These are phyloP conservation scores for Rutstroemia sp. DNA, from an alignment of 2,329 filamentous ascomycete genomes.

Conservation along the genomic window DNA sequence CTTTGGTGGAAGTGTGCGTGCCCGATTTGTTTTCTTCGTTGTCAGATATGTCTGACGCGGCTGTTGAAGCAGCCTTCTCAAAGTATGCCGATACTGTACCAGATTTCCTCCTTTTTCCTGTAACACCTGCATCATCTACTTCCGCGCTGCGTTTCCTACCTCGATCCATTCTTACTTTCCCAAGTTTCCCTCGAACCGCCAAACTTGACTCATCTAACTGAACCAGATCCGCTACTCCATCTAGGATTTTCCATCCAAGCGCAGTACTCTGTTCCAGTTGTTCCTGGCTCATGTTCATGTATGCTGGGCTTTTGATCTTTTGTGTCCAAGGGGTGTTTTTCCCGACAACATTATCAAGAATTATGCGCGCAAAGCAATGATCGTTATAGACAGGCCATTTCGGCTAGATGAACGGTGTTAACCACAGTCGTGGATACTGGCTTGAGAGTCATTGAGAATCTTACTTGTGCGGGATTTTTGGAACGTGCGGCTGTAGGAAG, in stretches of 20 bases:
- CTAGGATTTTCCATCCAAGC: slow-evolving; percentile 32
- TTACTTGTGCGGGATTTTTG: not conserved
- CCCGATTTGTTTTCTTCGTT: not conserved
- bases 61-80: not conserved
- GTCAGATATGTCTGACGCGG: not conserved
- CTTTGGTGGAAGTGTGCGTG: not conserved
- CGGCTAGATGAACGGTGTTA: slow-evolving; percentile 20
- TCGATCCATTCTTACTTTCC: not conserved
- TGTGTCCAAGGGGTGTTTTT: slow-evolving; percentile 35
- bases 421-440: not conserved
- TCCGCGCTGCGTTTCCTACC: slow-evolving; percentile 9
- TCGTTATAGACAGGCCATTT: slow-evolving; percentile 37
- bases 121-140: not conserved
- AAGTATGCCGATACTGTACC: not conserved
- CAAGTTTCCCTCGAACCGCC: slow-evolving; percentile 27
- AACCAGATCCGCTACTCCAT: slow-evolving; percentile 32
- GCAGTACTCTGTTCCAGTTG: slow-evolving; percentile 33
- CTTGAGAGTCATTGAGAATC: not conserved
- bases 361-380: slow-evolving; percentile 39
- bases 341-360: slow-evolving; percentile 36
- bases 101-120: not conserved
- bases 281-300: slow-evolving; percentile 34
- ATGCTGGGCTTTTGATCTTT: slow-evolving; percentile 35
- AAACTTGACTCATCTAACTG: slow-evolving; percentile 35
- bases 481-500: not conserved